Evolutionary conservation across 202 grass and related monocot species (phyloP), one percentile per base, ranked within the genome.

Genomic region (Brachypodium distachyon): DNA sequence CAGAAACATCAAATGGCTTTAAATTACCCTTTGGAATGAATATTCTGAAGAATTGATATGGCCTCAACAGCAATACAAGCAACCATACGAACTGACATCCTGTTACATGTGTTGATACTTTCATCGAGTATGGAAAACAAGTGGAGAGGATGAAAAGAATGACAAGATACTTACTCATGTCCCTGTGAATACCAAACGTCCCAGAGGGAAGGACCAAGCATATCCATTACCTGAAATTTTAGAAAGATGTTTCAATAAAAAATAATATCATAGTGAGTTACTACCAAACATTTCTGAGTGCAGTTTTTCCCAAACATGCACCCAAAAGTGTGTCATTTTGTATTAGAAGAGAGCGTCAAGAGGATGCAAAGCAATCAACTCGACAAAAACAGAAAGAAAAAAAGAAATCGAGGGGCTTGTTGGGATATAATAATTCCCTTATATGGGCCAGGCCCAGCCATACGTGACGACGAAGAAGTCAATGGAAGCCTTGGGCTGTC

Each of bases 41-140:
- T 86, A 52, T 93, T 87, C 54, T 85, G 87, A 12, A 97, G 90
- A 81, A 97, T 97, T 12, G 85, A 88, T 89, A 97, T 91, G 37
- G 90, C 80, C 39, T 89, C 93, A 53, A 97, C 80, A 43, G 90
- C 93, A 79, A 97, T 93, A 76, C 93, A 93, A 47, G 87, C 90
- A 61, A 78, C 90, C 93, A 91, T 93, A 56, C 40, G 83, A 51
- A 75, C 7, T 54, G 93, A 78, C 86, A 97, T 89, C 80, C 93
- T 97, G 71, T 83, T 74, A 22, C 42, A 37, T 17, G 71, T 43
- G 47, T 7, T 41, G 55, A 62, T 70, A 29, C 11, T 70, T 29
- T 86, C 61, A 70, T 71, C 27, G 44, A 28, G 42, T n/a, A 69
- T 42, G n/a, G 36, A 68, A 7, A 81, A 6, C 28, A 54, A 33